Evolutionary conservation across 1,284 basidiomycete genomes (phyloP), one percentile per base, ranked within the genome.

Genomic region (Malassezia nana): DNA sequence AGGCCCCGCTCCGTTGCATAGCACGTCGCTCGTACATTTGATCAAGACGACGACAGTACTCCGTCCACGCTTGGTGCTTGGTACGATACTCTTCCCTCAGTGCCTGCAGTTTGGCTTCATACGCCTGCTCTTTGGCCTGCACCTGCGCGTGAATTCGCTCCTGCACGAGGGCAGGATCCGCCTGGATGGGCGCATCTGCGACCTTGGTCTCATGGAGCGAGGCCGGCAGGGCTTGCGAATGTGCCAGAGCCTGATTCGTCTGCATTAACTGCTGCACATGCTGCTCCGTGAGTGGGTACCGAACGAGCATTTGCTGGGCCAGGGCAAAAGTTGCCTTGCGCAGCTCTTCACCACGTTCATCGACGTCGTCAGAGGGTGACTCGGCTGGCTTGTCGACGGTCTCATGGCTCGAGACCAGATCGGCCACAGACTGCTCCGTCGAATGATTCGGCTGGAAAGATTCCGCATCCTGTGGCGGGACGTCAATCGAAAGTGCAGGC

Each of bases 31-130:
- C 68, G 22, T 57, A 62, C 31, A 59, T 52, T 15, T 60, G 57
- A 38, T 72, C 67, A 1, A 73, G 62, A 8, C 58, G 58, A 12
- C 52, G 59, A 46, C 70, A 71, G 44, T 72, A 66, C 24, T 45
- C 26, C 51, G 57, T 55, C 70, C 70, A 73, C 9, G 67, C 65
- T 16, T 63, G 47, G 43, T 73, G 60, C 43, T 67, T 59, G 31
- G 41, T 50, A 38, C 64, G 59, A 51, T 73, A 73, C 32, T 61
- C 59, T 20, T 56, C 50, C 40, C 63, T 62, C 50, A 73, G 64
- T 6, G 22, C 32, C 28, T 59, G 57, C 6, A 60, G 29, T 47
- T 73, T 73, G n/a, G 47, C 59, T 24, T 18, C 28, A 10, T 33
- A 41, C 22, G 46, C 39, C 12, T 26, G 35, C 9, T 29, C 29